phyloP scores from a whole-genome alignment of 768 basidiomycete genomes.

The Paxillus ammoniavirescens region DNA sequence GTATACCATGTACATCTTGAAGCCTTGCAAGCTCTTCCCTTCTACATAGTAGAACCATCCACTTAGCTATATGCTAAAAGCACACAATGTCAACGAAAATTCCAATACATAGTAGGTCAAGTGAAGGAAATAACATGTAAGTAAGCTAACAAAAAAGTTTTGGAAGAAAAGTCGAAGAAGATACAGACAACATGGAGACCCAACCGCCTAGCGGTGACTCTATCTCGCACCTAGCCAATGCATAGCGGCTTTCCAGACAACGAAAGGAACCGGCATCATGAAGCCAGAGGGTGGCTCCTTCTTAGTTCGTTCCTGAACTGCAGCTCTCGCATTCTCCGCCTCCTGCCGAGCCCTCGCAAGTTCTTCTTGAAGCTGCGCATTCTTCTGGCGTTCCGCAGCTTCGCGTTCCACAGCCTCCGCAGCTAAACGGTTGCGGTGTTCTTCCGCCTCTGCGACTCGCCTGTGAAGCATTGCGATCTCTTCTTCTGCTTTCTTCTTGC shows the following conservation, averaged over 20 bases:
- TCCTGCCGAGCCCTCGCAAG: constrained; percentile 28
- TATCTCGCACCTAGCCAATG: constrained; percentile 31
- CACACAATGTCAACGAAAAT: no score
- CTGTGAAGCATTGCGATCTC: constrained; percentile 25
- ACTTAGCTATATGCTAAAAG: no score
- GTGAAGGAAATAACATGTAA: no score
- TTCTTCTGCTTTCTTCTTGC: constrained; percentile 26
- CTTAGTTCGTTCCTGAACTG: constrained; percentile 26
- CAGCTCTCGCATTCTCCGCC: constrained; percentile 20
- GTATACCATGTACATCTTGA: no score
- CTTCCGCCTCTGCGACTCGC: constrained; percentile 28
- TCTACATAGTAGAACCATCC: no score
- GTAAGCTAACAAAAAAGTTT: neutral
- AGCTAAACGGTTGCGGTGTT: constrained; percentile 24
- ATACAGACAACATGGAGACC: neutral
- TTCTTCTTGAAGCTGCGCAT: constrained; percentile 29
- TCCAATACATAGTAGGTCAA: no score
- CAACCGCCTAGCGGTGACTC: neutral
- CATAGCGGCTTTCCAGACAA: constrained; percentile 33
- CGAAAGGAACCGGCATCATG: constrained; percentile 33
- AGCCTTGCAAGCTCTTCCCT: no score
- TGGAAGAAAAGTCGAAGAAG: constrained; percentile 1
- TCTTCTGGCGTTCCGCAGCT: constrained; percentile 26
- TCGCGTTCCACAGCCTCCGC: constrained; percentile 28
- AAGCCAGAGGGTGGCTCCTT: constrained; percentile 29